Evolutionary conservation across 2,329 filamentous ascomycete species (phyloP), one percentile per base, ranked within the genome.

Genomic region (Colletotrichum sp.): DNA sequence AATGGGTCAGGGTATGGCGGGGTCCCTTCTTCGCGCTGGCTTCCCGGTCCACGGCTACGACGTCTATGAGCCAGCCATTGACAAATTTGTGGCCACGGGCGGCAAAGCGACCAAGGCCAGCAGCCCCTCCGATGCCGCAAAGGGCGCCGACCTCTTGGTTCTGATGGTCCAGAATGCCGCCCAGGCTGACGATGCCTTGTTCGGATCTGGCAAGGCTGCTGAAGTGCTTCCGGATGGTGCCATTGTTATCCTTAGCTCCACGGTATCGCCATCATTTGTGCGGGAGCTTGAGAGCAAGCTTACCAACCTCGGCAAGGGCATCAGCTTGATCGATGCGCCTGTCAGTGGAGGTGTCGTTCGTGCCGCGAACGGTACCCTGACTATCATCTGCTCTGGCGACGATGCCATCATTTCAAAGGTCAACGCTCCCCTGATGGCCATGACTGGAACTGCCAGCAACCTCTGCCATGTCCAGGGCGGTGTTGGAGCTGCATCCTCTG

Each of bases 401-500:
- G 76, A 75, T 4, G 70, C 76, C 1, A 71, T 78, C 8, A 67
- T 85, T 9, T 71, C 76, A 2, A 79, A 78, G 52, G 79, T 78
- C 5, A 77, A 80, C 27, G 60, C 77, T n/a, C 75, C 82, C 0
- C 77, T 86, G 6, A 70, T 80, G 6, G 82, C 83, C 36, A 82
- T 86, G 81, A 80, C 83, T 7, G 82, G 83, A 22, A 72, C 66
- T 6, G 65, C 78, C 0, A 80, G 70, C 70, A 85, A 84, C 65
- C 76, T 85, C 12, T 90, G 89, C 79, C 84, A 86, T 22, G 87
- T 91, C 10, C 81, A 85, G 16, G 90, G 90, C 3, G 89, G 87
- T 3, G 84, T 91, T 62, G 88, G 88, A 30, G 86, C 86, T 6
- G 89, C 89, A 6, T 89, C 87, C 12, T 91, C 90, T 25, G 88